These are phyloP conservation scores for Leishmania mexicana DNA, from an alignment of 208 protist species.

Conservation along the genomic window DNA sequence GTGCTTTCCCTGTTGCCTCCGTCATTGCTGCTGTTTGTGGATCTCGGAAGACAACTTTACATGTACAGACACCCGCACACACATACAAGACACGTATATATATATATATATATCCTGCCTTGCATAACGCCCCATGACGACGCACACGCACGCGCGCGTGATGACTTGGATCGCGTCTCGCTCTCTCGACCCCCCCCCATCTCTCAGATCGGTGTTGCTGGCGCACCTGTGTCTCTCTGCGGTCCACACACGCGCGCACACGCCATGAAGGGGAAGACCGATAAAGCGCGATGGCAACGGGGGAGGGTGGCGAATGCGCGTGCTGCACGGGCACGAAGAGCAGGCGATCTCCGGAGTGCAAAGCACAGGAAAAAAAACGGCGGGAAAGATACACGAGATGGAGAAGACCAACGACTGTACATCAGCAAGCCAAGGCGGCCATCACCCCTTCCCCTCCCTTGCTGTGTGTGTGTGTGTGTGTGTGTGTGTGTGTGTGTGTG, in stretches of 20 bases:
- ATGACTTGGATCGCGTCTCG: too few relatives aligned
- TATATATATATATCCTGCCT: neutral
- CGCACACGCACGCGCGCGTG: neutral
- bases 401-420: neutral
- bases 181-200: neutral
- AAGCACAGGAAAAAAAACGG: slow-evolving; percentile 2
- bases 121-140: neutral
- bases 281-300: neutral
- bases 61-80: neutral
- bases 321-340: neutral
- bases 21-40: neutral
- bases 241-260: neutral
- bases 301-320: neutral
- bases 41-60: neutral
- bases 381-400: neutral
- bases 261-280: neutral
- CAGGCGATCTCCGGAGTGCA: neutral
- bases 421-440: too few relatives aligned
- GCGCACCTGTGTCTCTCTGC: neutral
- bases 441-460: neutral
- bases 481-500: slow-evolving; percentile 6
- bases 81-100: neutral
- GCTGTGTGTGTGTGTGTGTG: neutral
- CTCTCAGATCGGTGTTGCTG: neutral
- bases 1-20: neutral